Conservation (phyloP, 257 asterid genomes). For the Nicotiana tomentosiformis region DNA sequence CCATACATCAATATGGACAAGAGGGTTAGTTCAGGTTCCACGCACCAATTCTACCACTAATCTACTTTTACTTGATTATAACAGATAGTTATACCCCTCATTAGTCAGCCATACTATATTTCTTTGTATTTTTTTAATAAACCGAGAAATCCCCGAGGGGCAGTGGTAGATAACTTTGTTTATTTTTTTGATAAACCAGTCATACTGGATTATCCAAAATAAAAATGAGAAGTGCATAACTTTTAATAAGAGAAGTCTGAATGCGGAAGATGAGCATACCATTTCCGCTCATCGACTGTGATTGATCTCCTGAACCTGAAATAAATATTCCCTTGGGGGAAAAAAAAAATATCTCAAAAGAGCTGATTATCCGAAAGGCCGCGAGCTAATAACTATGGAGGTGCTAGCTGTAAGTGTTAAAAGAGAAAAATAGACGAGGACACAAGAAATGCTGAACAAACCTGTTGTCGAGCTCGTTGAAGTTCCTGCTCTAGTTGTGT, state of each 20-base stretch:
- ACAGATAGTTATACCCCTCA: neutral
- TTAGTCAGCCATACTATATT: neutral
- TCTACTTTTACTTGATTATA: neutral
- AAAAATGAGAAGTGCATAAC: neutral
- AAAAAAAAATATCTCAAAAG: constrained; percentile 19
- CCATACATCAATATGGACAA: neutral
- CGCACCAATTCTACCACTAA: neutral
- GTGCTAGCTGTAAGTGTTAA: constrained; percentile 5
- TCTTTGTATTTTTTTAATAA: neutral
- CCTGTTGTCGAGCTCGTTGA: constrained; percentile 99
- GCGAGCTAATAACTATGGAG: neutral
- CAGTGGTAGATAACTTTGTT: neutral
- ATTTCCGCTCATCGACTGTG: constrained; percentile 87
- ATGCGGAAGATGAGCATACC: constrained; percentile 45
- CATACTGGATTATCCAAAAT: neutral
- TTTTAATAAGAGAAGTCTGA: constrained; percentile 15
- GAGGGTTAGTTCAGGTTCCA: neutral
- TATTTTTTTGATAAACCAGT: neutral
- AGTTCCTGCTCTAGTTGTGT: constrained; percentile 99
- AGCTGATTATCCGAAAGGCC: neutral
- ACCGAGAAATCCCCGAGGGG: neutral
- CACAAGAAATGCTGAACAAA: constrained; percentile 16
- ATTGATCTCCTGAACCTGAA: constrained; percentile 95
- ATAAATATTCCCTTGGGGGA: constrained; percentile 73
- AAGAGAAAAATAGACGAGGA: neutral